These are phyloP conservation scores for Lodderomyces pseudojiufengensis DNA, from an alignment of 1,139 yeast genomes.

Conservation along the genomic window DNA sequence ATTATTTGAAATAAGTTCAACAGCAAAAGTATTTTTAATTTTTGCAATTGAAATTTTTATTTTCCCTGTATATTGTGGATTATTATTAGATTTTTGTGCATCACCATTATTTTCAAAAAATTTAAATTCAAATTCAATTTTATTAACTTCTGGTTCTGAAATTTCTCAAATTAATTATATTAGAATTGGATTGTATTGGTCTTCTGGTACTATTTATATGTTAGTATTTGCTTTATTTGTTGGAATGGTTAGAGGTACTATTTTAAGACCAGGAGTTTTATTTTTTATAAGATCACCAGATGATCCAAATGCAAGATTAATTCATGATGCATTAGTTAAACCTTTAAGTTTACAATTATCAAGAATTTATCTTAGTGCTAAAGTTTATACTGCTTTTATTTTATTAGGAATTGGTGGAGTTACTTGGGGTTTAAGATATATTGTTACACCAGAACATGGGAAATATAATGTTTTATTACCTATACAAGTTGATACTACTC, in stretches of 20 bases:
- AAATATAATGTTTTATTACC: conserved; percentile 27
- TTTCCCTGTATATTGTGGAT: conserved; percentile 87
- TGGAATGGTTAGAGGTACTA: conserved; percentile 69
- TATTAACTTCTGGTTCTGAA: conserved; percentile 24
- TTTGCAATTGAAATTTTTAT: conserved; percentile 76
- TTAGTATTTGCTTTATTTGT: conserved; percentile 80
- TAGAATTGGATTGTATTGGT: conserved; percentile 53
- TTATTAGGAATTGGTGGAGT: conserved; percentile 71
- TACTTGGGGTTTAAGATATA: conserved; percentile 48
- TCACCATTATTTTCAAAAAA: conserved; percentile 47
- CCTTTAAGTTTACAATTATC: conserved; percentile 71
- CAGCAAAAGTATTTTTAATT: conserved; percentile 70
- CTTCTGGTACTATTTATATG: conserved; percentile 82
- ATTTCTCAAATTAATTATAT: conserved; percentile 21
- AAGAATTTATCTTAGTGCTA: conserved; percentile 69
- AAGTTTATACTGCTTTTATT: conserved; percentile 73
- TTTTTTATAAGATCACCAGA: conserved; percentile 93
- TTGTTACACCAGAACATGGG: conserved; percentile 19
- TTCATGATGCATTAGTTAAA: conserved; percentile 81
- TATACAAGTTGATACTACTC: conserved; percentile 15
- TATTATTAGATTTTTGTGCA: conserved; percentile 65
- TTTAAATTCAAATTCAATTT: conserved; percentile 9
- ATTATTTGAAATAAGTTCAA: conserved; percentile 49
- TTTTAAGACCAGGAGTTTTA: conserved; percentile 83
- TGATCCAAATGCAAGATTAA: conserved; percentile 85